Evolutionary conservation across 805 yeast species (phyloP), one percentile per base, ranked within the genome.

Genomic region (Starmera amethionina): DNA sequence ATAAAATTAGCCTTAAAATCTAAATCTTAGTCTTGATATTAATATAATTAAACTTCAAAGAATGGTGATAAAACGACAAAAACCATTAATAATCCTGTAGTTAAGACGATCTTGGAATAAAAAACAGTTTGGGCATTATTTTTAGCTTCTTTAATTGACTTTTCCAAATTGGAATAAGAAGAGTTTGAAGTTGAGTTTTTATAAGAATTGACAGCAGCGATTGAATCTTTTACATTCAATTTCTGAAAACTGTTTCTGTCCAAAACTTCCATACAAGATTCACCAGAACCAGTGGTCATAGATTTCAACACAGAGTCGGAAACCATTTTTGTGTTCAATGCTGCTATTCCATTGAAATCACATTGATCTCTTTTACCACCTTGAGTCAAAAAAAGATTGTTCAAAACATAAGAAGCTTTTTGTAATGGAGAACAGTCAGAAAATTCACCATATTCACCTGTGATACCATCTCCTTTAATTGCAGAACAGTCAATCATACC

Each of bases 341-440:
- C 40, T 1, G 48, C 58, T 31, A 44, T 8, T 1, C 55, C 57
- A 13, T 47, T 42, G 39, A 54, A 55, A 34, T 51, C 45, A 42
- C 70, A 64, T 5, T 38, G 39, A 4, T 46, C 46, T 6, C 36
- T 38, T 7, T 47, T 45, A 3, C 64, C 66, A 44, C 79, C 70
- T 32, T 62, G 63, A 38, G 58, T 58, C 59, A 77, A 78, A 40
- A 72, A 82, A 57, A 79, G 68, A 45, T 70, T 63, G 62, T 82
- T 79, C 53, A 82, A 59, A 19, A 75, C 68, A 50, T 68, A 77
- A 2, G 85, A 72, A 39, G 83, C 70, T 62, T 77, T 73, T 41
- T 79, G 85, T 51, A 70, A 70, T 35, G 71, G 60, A 10, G 77
- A 64, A 54, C 93, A 84, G 67, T 71, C 82, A 9, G 90, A 77